phyloP scores from a whole-genome alignment of 2,329 filamentous ascomycete genomes.

The Mycocentrospora acerina region DNA sequence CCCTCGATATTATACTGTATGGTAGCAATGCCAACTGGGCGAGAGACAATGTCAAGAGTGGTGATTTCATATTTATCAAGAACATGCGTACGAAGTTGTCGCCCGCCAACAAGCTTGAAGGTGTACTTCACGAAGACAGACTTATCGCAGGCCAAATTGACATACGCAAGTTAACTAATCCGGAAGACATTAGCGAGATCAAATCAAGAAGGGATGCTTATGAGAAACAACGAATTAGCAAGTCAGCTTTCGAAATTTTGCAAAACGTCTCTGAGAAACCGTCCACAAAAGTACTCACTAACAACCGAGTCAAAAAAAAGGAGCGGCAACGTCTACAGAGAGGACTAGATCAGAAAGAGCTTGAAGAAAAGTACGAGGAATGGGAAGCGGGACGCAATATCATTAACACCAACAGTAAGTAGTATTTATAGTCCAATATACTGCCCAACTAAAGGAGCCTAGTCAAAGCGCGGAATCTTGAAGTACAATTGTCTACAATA shows the following conservation, averaged over 20 bases:
- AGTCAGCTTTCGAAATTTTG: constrained; percentile 13
- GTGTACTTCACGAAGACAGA: constrained; percentile 66
- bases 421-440: background rate
- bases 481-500: constrained; percentile 31
- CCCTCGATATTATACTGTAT: constrained; percentile 71
- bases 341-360: constrained; percentile 27
- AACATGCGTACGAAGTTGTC: constrained; percentile 70
- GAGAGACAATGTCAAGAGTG: constrained; percentile 57
- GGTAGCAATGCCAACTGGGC: constrained; percentile 65
- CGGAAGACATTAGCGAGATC: constrained; percentile 16
- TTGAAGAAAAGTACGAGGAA: constrained; percentile 23
- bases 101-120: constrained; percentile 64
- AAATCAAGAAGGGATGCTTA: constrained; percentile 67
- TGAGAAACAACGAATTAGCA: constrained; percentile 35
- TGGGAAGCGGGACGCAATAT: constrained; percentile 15
- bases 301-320: constrained; percentile 42
- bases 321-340: constrained; percentile 39
- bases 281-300: constrained; percentile 22
- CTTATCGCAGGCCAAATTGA: constrained; percentile 56
- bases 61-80: constrained; percentile 64
- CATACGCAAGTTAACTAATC: constrained; percentile 44
- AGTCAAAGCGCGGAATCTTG: constrained; percentile 53
- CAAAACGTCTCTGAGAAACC: constrained; percentile 21
- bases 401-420: constrained; percentile 47
- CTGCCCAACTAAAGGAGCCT: constrained; percentile 8